These are phyloP conservation scores for Silybum marianum DNA, from an alignment of 129 eudicot species.

Conservation along the genomic window DNA sequence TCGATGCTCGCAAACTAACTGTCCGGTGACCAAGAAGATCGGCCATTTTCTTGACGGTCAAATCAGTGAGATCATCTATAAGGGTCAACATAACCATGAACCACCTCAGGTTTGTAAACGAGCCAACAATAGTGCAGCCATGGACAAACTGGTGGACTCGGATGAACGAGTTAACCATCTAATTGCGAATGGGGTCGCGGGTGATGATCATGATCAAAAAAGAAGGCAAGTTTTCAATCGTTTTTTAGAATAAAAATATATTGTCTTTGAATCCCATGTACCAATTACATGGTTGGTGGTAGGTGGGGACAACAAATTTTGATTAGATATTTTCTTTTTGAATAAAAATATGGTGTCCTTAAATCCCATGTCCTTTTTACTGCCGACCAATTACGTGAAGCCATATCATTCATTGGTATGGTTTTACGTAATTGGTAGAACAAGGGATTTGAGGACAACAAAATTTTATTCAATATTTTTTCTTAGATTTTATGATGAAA, in stretches of 20 bases:
- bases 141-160: conserved; percentile 3
- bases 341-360: neutral
- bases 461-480: neutral
- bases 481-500: conserved; percentile 2
- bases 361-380: no score
- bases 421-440: neutral
- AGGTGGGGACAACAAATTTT: neutral
- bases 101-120: conserved; percentile 50
- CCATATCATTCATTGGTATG: neutral
- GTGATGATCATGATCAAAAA: conserved; percentile 55
- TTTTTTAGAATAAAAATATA: neutral
- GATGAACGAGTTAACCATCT: neutral
- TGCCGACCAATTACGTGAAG: no score
- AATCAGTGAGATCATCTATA: conserved; percentile 76
- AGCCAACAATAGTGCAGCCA: conserved; percentile 37
- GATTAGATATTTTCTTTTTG: neutral
- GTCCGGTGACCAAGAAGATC: conserved; percentile 81
- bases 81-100: conserved; percentile 86
- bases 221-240: conserved; percentile 50
- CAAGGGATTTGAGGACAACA: neutral
- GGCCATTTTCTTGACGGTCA: conserved; percentile 72
- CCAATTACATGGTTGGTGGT: no score
- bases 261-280: neutral
- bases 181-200: conserved; percentile 31
- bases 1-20: conserved; percentile 59